phyloP scores from a whole-genome alignment of 139 green algal genomes.

The Desmodesmus armatus region DNA sequence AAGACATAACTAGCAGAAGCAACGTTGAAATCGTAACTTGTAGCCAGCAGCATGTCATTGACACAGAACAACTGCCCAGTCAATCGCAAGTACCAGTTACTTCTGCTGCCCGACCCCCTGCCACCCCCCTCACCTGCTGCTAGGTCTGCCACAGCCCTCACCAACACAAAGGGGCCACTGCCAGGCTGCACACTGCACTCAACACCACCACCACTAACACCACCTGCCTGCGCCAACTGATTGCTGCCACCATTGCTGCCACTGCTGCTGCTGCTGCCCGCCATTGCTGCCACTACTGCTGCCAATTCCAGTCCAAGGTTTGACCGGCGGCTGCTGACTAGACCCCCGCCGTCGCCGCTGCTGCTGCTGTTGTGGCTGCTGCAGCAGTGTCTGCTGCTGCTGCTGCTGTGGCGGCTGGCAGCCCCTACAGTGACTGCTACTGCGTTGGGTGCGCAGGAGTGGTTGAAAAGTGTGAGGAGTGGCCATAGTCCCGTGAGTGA shows the following conservation, averaged over 20 bases:
- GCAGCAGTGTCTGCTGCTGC: background rate
- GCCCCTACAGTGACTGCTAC: constrained; percentile 7
- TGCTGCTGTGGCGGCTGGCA: constrained; percentile 5
- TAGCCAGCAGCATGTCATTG: too few relatives aligned
- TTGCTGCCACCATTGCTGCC: background rate
- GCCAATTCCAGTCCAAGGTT: background rate
- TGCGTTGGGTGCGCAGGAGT: constrained; percentile 16
- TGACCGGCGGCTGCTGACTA: background rate
- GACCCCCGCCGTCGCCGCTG: background rate
- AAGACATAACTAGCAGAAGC: too few relatives aligned
- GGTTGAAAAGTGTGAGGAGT: constrained; percentile 14
- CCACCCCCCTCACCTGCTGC: too few relatives aligned
- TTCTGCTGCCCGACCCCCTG: too few relatives aligned
- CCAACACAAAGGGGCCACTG: constrained; percentile 1
- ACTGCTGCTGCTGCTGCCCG: constrained; percentile 24
- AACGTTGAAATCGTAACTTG: too few relatives aligned
- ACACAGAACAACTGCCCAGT: too few relatives aligned
- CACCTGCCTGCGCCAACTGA: background rate
- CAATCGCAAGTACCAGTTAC: too few relatives aligned
- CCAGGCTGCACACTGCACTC: constrained; percentile 1
- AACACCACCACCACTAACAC: background rate
- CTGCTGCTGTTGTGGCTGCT: background rate
- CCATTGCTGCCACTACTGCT: background rate
- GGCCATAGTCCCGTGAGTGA: constrained; percentile 16
- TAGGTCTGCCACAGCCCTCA: constrained; percentile 60